Evolutionary conservation across 352 stramenopile species (phyloP), one percentile per base, ranked within the genome.

Genomic region (Globisporangium cederbergense): DNA sequence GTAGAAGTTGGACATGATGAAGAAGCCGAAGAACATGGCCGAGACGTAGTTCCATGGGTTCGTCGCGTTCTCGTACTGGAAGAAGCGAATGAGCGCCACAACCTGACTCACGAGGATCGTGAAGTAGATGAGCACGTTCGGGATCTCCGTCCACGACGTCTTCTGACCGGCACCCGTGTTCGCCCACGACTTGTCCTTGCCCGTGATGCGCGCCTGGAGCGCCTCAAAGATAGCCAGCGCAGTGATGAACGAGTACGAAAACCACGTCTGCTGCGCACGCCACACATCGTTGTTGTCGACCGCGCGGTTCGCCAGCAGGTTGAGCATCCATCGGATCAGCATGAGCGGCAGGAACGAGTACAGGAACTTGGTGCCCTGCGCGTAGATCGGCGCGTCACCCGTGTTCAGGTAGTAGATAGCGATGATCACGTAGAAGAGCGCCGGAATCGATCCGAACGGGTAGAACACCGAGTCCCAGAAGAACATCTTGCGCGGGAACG

Each of bases 281-380:
- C 79, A 93, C 77, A 96, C 88, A 53, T 96, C 88, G 67, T 95
- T 95, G 74, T 90, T 93, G 72, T 96, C 88, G 62, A 96, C 88
- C 13, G 83, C 80, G 25, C 88, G 88, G 65, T 96, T 96, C 1
- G 86, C 82, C 56, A 96, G 49, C 77, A 93, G 62, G 71, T 91
- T 92, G 14, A 96, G 75, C 68, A 96, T 66, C 84, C 86, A 94
- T 56, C 80, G 78, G 14, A 78, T 73, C 10, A 96, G 64, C 74
- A 90, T 94, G 59, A 91, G 49, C 57, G 88, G 86, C 77, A 96
- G 79, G 78, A 96, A 93, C 76, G 86, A 87, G 77, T 93, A 94
- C 66, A 96, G 57, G 71, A 95, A 91, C 71, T 77, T 75, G 30
- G 76, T 83, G 61, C 88, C 86, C 72, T 81, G 74, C 53, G 86